Conservation (phyloP, 2,329 filamentous ascomycete species). For the Exophiala sp. region DNA sequence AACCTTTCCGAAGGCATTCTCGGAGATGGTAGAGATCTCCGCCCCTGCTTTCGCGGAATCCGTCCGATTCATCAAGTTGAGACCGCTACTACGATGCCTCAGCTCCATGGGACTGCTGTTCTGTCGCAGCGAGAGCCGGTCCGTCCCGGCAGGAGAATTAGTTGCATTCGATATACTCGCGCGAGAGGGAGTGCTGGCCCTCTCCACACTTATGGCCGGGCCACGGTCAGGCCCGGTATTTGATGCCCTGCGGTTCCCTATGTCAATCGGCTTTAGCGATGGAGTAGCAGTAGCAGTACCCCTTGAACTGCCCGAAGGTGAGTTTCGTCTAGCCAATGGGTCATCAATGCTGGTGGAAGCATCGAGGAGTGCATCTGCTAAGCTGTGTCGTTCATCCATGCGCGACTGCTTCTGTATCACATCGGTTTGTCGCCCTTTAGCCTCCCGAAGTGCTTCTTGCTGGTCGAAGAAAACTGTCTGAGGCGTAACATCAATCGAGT, state of each 20-base stretch:
- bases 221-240: not conserved
- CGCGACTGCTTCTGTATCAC: constrained; percentile 29
- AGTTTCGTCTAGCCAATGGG: constrained; percentile 9
- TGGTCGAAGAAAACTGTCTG: constrained; percentile 94
- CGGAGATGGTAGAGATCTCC: constrained; percentile 59
- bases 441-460: constrained; percentile 33
- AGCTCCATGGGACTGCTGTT: constrained; percentile 29
- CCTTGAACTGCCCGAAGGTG: constrained; percentile 13
- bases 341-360: constrained; percentile 84
- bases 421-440: constrained; percentile 30
- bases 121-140: constrained; percentile 24
- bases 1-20: constrained; percentile 60
- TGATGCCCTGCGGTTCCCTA: constrained; percentile 8
- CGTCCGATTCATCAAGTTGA: constrained; percentile 54
- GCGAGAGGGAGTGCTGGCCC: constrained; percentile 14
- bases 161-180: constrained; percentile 11
- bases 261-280: constrained; percentile 18
- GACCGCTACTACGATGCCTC: constrained; percentile 50
- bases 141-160: constrained; percentile 11
- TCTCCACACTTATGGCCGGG: constrained; percentile 17
- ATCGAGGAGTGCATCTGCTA: constrained; percentile 83
- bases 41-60: constrained; percentile 56
- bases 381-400: constrained; percentile 60
- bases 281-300: constrained; percentile 19
- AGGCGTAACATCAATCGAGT: constrained; percentile 68